phyloP scores from a whole-genome alignment of 2,329 filamentous ascomycete species.

The Neofusicoccum laricinum region DNA sequence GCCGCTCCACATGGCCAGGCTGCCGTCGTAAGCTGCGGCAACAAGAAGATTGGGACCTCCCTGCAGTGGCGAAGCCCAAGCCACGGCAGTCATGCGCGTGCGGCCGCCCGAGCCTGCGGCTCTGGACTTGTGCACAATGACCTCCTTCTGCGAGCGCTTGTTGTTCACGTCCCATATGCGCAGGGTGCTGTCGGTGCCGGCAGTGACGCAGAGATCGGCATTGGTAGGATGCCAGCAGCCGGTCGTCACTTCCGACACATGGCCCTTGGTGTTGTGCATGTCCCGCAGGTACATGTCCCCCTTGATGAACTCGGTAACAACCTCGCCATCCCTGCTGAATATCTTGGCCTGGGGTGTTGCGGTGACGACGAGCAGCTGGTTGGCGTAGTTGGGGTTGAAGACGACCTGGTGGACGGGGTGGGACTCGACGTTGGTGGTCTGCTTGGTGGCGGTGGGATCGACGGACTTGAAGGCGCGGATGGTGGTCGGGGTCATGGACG shows the following conservation, averaged over 20 bases:
- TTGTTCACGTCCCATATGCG: slow-evolving; percentile 97
- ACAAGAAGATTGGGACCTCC: slow-evolving; percentile 68
- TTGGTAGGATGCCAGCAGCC: slow-evolving; percentile 90
- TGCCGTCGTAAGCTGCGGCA: slow-evolving; percentile 81
- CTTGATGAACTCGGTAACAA: slow-evolving; percentile 85
- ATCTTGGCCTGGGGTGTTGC: slow-evolving; percentile 89
- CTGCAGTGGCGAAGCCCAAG: slow-evolving; percentile 66
- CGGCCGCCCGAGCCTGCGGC: slow-evolving; percentile 84
- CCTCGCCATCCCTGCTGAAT: slow-evolving; percentile 82
- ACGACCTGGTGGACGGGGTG: slow-evolving; percentile 84
- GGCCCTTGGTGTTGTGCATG: slow-evolving; percentile 96
- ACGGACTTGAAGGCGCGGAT: slow-evolving; percentile 90
- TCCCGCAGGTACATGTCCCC: slow-evolving; percentile 98
- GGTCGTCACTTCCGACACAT: slow-evolving; percentile 85
- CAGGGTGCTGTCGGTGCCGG: slow-evolving; percentile 90
- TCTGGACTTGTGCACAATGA: slow-evolving; percentile 93
- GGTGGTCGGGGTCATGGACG: slow-evolving; percentile 92
- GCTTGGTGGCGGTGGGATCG: slow-evolving; percentile 78
- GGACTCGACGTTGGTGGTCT: slow-evolving; percentile 69
- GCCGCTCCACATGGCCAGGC: slow-evolving; percentile 86
- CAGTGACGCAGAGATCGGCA: slow-evolving; percentile 80
- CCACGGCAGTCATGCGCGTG: slow-evolving; percentile 89
- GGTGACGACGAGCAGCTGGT: slow-evolving; percentile 79
- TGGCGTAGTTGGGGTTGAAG: slow-evolving; percentile 80
- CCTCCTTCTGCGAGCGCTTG: slow-evolving; percentile 82